Evolutionary conservation across 108 stramenopile species (phyloP).

Genomic region (Skeletonema menzelii): DNA sequence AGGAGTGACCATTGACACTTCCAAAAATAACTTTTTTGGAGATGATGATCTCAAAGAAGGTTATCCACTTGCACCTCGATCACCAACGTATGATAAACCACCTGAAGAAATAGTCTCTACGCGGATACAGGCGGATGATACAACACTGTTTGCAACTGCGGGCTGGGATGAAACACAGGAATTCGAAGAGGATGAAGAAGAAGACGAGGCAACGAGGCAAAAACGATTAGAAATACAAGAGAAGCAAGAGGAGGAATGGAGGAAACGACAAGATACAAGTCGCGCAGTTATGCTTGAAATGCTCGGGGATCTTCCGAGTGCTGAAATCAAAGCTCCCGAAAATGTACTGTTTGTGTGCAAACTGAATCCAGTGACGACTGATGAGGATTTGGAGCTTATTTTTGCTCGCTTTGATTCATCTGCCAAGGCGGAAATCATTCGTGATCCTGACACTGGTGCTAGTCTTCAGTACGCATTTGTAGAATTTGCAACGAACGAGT

Average conservation of each 20-base stretch:
- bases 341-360: conserved; percentile 99
- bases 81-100: conserved; percentile 77
- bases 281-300: conserved; percentile 98
- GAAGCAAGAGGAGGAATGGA: conserved; percentile 78
- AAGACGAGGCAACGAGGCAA: conserved; percentile 32
- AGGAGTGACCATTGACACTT: conserved; percentile 4
- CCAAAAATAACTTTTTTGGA: not conserved
- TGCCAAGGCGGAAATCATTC: conserved; percentile 91
- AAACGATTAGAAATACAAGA: conserved; percentile 36
- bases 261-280: conserved; percentile 35
- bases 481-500: conserved; percentile 87
- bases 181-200: conserved; percentile 52
- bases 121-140: conserved; percentile 70
- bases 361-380: conserved; percentile 95
- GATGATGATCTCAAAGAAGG: conserved; percentile 26
- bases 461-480: conserved; percentile 98
- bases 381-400: conserved; percentile 98
- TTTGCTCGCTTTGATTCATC: conserved; percentile 91
- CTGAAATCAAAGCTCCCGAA: conserved; percentile 91
- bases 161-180: conserved; percentile 51
- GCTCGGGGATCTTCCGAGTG: conserved; percentile 89
- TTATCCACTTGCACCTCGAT: conserved; percentile 45
- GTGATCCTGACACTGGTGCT: conserved; percentile 93
- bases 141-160: conserved; percentile 42
- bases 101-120: conserved; percentile 76